A percentile compares a stretch with the other conserved stretches of the same genome.
phyloP scores from a whole-genome alignment of 805 yeast species.

The Yarrowia sp. region DNA sequence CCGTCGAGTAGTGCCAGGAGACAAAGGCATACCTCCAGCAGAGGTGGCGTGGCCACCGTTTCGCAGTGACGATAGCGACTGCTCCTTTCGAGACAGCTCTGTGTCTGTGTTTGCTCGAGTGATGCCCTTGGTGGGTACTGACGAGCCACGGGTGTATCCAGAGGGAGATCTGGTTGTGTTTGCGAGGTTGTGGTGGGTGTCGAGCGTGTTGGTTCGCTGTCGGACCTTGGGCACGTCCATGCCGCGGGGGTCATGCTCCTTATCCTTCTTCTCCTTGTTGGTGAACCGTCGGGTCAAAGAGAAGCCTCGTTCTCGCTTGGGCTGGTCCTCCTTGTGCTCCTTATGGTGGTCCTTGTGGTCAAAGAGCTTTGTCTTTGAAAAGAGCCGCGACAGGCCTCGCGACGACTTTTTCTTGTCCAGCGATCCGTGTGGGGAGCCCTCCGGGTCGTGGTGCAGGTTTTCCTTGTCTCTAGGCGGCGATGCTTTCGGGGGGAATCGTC shows the following conservation, averaged over 20 bases:
- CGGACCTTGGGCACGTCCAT: slow-evolving; percentile 1
- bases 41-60: slow-evolving; percentile 23
- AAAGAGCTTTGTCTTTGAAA: slow-evolving; percentile 22
- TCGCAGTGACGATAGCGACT: slow-evolving; percentile 12
- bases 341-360: slow-evolving; percentile 10
- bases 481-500: neutral
- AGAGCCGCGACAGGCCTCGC: slow-evolving; percentile 23
- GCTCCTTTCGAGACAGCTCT: slow-evolving; percentile 14
- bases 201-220: slow-evolving; percentile 18
- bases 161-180: slow-evolving; percentile 7
- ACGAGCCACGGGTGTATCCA: slow-evolving; percentile 5
- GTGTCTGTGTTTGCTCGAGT: slow-evolving; percentile 21
- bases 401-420: slow-evolving; percentile 17
- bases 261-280: slow-evolving; percentile 11
- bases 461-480: slow-evolving; percentile 11
- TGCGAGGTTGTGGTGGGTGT: neutral
- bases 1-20: neutral
- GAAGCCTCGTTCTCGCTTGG: slow-evolving; percentile 11
- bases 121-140: slow-evolving; percentile 17
- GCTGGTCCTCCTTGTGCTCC: neutral
- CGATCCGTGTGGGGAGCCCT: slow-evolving; percentile 1
- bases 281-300: slow-evolving; percentile 23
- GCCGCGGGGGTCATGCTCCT: neutral
- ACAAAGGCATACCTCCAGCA: neutral
- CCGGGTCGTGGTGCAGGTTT: neutral